phyloP scores from a whole-genome alignment of 2,329 filamentous ascomycete species.

The Nemania serpens region DNA sequence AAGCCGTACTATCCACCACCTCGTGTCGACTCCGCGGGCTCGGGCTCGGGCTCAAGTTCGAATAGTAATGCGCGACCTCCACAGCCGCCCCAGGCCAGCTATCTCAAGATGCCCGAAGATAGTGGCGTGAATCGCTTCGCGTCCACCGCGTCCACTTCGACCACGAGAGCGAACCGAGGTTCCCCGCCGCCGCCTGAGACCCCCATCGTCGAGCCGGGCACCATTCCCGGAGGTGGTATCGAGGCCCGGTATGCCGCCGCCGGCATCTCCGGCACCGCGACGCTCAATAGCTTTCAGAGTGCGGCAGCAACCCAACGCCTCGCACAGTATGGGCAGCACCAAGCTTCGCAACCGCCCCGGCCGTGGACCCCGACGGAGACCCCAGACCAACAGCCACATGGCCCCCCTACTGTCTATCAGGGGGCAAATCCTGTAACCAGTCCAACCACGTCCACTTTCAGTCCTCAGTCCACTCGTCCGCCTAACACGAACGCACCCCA shows the following conservation, averaged over 20 bases:
- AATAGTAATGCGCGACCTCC: slow-evolving; percentile 41
- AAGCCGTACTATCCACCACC: slow-evolving; percentile 67
- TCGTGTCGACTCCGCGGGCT: slow-evolving; percentile 42
- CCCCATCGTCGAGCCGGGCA: slow-evolving; percentile 74
- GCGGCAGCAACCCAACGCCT: slow-evolving; percentile 80
- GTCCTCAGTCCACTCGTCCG: slow-evolving; percentile 47
- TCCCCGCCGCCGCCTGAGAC: slow-evolving; percentile 96
- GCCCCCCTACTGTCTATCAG: slow-evolving; percentile 89
- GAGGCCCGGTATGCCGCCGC: slow-evolving; percentile 90
- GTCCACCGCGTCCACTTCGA: slow-evolving; percentile 91
- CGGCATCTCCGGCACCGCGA: slow-evolving; percentile 84
- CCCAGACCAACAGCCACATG: slow-evolving; percentile 83
- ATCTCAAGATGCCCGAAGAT: slow-evolving; percentile 49
- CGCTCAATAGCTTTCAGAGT: slow-evolving; percentile 78
- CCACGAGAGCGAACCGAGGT: slow-evolving; percentile 86
- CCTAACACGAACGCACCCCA: slow-evolving; percentile 38
- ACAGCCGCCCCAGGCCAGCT: slow-evolving; percentile 38
- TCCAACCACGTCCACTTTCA: slow-evolving; percentile 52
- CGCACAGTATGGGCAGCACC: slow-evolving; percentile 72
- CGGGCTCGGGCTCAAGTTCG: slow-evolving; percentile 40
- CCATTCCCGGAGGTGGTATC: slow-evolving; percentile 77
- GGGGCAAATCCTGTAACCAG: slow-evolving; percentile 72
- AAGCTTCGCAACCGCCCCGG: slow-evolving; percentile 57
- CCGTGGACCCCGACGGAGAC: slow-evolving; percentile 96
- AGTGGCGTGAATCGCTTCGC: slow-evolving; percentile 64